Base-by-base conservation (phyloP, 345 rosid genomes). In the Arabis hirsuta region DNA sequence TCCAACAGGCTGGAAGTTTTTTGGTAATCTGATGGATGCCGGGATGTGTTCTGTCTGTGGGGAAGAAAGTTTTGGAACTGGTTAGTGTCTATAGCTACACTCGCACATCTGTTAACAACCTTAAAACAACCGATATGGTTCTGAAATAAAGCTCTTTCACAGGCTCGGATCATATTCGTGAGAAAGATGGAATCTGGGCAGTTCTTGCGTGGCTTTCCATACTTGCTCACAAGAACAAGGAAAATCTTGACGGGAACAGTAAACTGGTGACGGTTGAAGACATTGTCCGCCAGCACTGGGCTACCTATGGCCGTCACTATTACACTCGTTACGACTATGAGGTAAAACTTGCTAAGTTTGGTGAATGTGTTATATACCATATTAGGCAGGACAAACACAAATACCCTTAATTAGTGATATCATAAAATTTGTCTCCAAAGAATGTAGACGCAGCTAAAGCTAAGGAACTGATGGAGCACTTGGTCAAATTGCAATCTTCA, bases 31-130 rank as follows among this genome's bases (percentile, higher is more conserved):
- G 71, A 96, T 96, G 99, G 99, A 96, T 82, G 99, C 91, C 53
- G 98, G 98, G 71, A 62, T 87, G 72, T 96, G 99, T 76, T 96
- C 99, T 51, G 55, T 96, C 53, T 96, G 99, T 67, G 99, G 98
- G 19, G 99, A 96, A 83, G 99, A 96, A 84, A 96, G 99, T 79
- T 96, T 96, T 81, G 99, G 99, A 82, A 90, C 99, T 77, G 98
- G 99, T 88, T 50, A 60, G 88, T 73, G 36, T 79, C 55, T 20
- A n/a, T 65, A 24, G 12, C 31, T 39, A 48, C 65, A 20, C 47
- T 69, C 52, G 46, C 29, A 11, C 57, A 58, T 53, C 46, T 61
- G 41, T 32, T 74, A 39, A 42, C 68, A 61, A 55, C 55, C 8
- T 38, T 65, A 54, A 56, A 57, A 55, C 48, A 70, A 41, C 13